Percentiles rank a stretch among this genome's conserved stretches.
Evolutionary conservation across 345 rosid genomes (phyloP).

Genomic region (Pistacia atlantica): DNA sequence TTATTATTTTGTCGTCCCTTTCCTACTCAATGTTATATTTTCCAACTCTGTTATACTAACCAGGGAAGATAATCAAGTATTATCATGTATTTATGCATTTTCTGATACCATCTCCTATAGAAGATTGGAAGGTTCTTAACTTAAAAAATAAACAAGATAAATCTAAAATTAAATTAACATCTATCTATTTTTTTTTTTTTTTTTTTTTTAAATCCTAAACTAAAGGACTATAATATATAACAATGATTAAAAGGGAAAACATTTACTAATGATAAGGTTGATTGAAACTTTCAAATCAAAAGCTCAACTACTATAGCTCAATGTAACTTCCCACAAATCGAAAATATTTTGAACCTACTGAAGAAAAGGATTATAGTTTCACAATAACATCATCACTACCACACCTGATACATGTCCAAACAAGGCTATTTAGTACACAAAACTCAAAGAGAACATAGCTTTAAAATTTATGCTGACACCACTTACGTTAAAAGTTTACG

Average conservation of each 20-base stretch:
- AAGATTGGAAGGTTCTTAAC: too few species aligned
- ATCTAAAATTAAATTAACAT: too few species aligned
- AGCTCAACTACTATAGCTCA: neutral
- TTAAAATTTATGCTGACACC: neutral
- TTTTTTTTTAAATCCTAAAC: neutral
- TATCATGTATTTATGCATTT: too few species aligned
- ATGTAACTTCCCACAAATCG: neutral
- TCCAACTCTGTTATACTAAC: too few species aligned
- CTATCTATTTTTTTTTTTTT: too few species aligned
- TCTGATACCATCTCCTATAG: too few species aligned
- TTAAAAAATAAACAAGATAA: too few species aligned
- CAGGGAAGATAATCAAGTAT: too few species aligned
- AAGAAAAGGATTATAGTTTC: neutral
- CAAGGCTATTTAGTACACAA: neutral
- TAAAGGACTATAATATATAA: neutral
- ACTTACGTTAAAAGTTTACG: neutral
- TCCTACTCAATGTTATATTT: too few species aligned
- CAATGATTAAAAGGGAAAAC: neutral
- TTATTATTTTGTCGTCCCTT: too few species aligned
- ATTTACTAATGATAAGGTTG: neutral
- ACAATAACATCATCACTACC: neutral
- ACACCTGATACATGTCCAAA: neutral
- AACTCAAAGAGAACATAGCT: neutral
- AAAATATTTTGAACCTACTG: neutral
- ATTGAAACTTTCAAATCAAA: neutral